phyloP scores from a whole-genome alignment of 2,329 filamentous ascomycete species.

The Oidium heveae region DNA sequence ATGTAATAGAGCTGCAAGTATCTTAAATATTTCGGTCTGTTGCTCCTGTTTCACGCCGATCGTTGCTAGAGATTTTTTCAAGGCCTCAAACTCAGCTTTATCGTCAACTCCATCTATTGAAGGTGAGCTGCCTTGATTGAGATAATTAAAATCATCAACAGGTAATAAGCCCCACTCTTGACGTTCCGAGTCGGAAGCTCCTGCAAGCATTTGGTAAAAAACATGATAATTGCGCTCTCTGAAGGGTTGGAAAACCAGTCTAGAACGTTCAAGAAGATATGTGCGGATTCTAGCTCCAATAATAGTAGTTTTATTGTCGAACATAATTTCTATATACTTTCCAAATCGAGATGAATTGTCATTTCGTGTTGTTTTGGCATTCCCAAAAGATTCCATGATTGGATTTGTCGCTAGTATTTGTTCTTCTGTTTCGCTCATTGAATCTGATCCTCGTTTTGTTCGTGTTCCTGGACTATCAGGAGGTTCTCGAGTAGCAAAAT shows the following conservation, averaged over 20 bases:
- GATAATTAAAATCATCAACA: constrained; percentile 79
- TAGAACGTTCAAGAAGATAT: constrained; percentile 81
- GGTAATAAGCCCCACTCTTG: constrained; percentile 56
- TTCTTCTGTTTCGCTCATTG: constrained; percentile 96
- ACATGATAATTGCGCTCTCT: constrained; percentile 99
- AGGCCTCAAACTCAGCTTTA: constrained; percentile 76
- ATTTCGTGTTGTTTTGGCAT: constrained; percentile 98
- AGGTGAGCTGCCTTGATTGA: constrained; percentile 84
- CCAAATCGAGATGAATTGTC: constrained; percentile 98
- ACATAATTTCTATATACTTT: constrained; percentile 99
- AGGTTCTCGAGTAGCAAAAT: constrained; percentile 91
- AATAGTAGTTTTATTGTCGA: constrained; percentile 82
- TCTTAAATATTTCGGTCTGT: constrained; percentile 66
- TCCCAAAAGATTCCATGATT: constrained; percentile 99
- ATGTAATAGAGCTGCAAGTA: constrained; percentile 77
- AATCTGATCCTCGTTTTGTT: constrained; percentile 41
- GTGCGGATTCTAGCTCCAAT: constrained; percentile 94
- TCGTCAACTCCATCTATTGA: constrained; percentile 88
- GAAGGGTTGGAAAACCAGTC: constrained; percentile 86
- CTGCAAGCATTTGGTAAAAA: constrained; percentile 90
- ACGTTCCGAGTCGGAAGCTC: constrained; percentile 62
- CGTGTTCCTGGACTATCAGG: constrained; percentile 65
- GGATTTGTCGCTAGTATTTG: constrained; percentile 95
- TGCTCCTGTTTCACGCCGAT: constrained; percentile 57
- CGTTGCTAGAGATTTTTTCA: constrained; percentile 60